These are phyloP conservation scores for Teratosphaeria zuluensis DNA, from an alignment of 2,329 filamentous ascomycete species.

Conservation along the genomic window DNA sequence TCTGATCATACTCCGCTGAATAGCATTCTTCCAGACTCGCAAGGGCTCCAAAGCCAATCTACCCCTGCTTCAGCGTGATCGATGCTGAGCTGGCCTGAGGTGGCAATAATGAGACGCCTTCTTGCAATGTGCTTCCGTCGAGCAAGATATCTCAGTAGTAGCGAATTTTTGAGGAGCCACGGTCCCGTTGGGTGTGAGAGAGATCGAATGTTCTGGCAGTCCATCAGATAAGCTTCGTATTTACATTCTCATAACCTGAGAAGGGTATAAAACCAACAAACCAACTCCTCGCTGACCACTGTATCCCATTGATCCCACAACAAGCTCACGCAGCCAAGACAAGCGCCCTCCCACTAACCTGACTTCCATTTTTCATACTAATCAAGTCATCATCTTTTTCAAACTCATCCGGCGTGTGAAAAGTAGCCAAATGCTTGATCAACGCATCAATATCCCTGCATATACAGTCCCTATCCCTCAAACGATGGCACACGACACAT, in stretches of 20 bases:
- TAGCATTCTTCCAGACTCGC: too few species aligned
- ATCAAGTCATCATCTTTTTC: constrained; percentile 3
- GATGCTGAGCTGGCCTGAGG: too few species aligned
- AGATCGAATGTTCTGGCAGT: too few species aligned
- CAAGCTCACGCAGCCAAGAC: not conserved
- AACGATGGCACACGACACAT: not conserved
- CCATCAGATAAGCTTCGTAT: not conserved
- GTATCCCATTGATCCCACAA: not conserved
- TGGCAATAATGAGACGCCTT: too few species aligned
- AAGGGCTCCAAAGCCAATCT: too few species aligned
- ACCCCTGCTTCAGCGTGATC: too few species aligned
- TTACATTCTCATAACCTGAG: not conserved
- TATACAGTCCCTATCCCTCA: not conserved
- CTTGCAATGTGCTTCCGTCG: too few species aligned
- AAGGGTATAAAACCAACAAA: not conserved
- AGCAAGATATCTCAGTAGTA: too few species aligned
- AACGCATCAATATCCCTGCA: not conserved
- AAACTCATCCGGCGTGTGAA: constrained; percentile 1
- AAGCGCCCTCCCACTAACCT: not conserved
- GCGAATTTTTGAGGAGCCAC: too few species aligned
- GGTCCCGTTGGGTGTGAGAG: too few species aligned
- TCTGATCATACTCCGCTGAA: too few species aligned
- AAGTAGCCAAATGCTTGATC: not conserved
- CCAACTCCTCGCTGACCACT: not conserved
- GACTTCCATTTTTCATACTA: not conserved